Evolutionary conservation across 305 asterid species (phyloP).

Genomic region (Fraxinus greggii): DNA sequence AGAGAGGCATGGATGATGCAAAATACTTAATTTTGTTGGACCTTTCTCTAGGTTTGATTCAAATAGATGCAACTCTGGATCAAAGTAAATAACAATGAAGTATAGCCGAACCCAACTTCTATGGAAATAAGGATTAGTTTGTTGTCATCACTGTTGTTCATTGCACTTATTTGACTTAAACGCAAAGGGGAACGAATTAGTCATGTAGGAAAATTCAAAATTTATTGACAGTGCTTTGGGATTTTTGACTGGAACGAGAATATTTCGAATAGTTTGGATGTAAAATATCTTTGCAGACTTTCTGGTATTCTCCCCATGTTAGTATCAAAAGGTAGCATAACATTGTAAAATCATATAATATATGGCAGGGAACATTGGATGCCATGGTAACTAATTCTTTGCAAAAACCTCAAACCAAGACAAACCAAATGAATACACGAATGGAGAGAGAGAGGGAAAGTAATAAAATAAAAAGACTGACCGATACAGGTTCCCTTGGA

Average conservation of each 20-base stretch:
- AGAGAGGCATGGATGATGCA: background rate
- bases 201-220: background rate
- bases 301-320: background rate
- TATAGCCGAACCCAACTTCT: background rate
- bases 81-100: background rate
- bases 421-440: background rate
- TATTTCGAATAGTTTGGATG: background rate
- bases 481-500: slow-evolving; percentile 94
- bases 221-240: background rate
- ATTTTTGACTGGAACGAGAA: background rate
- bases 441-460: slow-evolving; percentile 19
- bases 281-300: background rate
- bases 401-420: background rate
- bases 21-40: background rate
- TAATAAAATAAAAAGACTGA: slow-evolving; percentile 35
- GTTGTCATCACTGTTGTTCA: background rate
- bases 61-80: background rate
- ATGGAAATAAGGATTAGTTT: background rate
- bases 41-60: background rate
- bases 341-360: background rate
- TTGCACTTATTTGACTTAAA: background rate
- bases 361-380: background rate
- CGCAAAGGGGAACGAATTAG: background rate
- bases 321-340: background rate
- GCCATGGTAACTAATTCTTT: background rate